Evolutionary conservation across 148 eudicot genomes (phyloP).

Genomic region (Vaccinium corymbosum): DNA sequence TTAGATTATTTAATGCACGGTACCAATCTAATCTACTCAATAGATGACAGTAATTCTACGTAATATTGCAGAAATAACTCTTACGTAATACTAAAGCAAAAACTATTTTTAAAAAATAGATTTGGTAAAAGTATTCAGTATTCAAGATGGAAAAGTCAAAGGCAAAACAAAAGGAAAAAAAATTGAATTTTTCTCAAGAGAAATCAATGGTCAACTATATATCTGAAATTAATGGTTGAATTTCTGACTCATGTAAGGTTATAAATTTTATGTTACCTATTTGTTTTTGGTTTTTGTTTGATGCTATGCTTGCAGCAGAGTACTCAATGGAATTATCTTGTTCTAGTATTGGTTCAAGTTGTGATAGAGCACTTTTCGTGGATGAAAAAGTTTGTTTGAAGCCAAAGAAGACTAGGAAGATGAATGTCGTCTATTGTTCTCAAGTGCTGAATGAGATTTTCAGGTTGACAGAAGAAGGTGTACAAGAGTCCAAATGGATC

Average conservation of each 20-base stretch:
- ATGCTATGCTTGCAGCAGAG: neutral
- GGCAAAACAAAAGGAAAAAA: too few species aligned
- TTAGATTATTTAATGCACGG: neutral
- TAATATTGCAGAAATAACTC: neutral
- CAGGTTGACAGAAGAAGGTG: constrained; percentile 30
- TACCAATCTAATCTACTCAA: neutral
- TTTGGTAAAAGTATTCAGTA: neutral
- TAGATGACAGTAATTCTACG: neutral
- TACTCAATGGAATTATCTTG: neutral
- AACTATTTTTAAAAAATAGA: too few species aligned
- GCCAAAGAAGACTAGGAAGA: neutral
- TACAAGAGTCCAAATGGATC: constrained; percentile 24
- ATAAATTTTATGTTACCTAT: neutral
- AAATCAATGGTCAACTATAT: neutral
- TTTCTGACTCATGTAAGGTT: neutral
- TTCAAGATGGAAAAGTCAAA: neutral
- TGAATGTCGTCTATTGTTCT: neutral
- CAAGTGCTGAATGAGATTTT: constrained; percentile 25
- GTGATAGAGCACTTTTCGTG: neutral
- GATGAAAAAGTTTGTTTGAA: neutral
- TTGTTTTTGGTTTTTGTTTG: neutral
- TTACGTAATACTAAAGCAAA: too few species aligned
- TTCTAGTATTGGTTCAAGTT: neutral
- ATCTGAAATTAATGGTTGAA: neutral
- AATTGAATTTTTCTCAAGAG: neutral